Evolutionary conservation across 139 green algal genomes (phyloP), one percentile per base, ranked within the genome.

Genomic region (Eudorina sp.): DNA sequence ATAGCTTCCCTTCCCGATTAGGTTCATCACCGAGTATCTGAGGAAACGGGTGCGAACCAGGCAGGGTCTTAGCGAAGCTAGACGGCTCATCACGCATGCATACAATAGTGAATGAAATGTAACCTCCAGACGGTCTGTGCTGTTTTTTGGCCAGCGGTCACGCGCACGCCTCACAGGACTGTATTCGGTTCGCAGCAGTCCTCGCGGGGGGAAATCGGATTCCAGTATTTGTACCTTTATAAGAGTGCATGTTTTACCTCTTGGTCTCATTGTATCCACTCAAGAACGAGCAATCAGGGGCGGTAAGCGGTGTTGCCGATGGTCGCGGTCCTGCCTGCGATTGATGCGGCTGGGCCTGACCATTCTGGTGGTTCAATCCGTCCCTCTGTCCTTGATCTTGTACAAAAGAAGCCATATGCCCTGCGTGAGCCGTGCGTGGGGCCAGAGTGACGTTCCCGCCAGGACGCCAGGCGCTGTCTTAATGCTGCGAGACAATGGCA

Each of bases 1-100:
- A 92, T 99, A 99, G 84, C 92, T 97, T 46, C 97, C 97, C 87
- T 98, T 98, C 27, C 97, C 97, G 43, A 99, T 99, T 1, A 97
- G 93, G 48, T 97, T 95, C 41, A 94, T 36, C 25, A 88, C 81
- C 0, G 62, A 53, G 81, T 79, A 87, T 64, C 81, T 86, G 75
- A 18, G 48, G 6, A 68, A 68, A n/a, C 8, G 14, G 55, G 55
- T 68, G 55, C 55, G 55, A 18, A 18, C 21, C 19, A n/a, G 23
- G 55, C 19, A 76, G 3, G 34, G 68, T n/a, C n/a, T n/a, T n/a
- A n/a, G n/a, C n/a, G n/a, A n/a, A n/a, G n/a, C n/a, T n/a, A n/a
- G n/a, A n/a, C n/a, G n/a, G n/a, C n/a, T n/a, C n/a, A n/a, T n/a
- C n/a, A n/a, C n/a, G n/a, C n/a, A n/a, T n/a, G n/a, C n/a, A n/a